Base-by-base conservation (phyloP, 345 rosid genomes). In the Citrus trifoliata region DNA sequence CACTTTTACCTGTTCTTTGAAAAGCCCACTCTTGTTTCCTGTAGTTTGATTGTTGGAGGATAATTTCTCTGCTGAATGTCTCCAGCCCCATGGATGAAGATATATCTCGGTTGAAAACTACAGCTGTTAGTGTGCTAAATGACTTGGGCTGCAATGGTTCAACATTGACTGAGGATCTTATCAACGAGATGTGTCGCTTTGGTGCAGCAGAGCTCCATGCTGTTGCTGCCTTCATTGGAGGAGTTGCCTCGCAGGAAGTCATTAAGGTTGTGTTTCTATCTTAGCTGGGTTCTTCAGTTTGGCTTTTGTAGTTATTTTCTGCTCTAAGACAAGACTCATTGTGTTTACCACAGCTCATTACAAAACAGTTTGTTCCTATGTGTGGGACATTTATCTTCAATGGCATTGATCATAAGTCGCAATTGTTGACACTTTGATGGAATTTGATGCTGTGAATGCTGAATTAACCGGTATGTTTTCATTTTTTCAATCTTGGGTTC, bases 131-230 rank as follows among this genome's bases (percentile, higher is more conserved):
- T 76, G 85, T 96, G 59, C 97, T 96, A 21, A 75, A 79, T 51
- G 98, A 96, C 83, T 79, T 93, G 85, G 98, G 97, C 27, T 94
- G 99, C 92, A 91, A 86, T 74, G 92, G 97, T 32, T 79, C 91
- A 78, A 87, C 92, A 67, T 83, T 96, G 76, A 90, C 94, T 0
- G 98, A 96, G 84, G 98, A 96, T 82, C 97, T 96, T 81, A 92
- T 94, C 80, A 89, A 81, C 76, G 98, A 96, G 89, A 94, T 94
- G 92, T 94, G 98, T 76, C 92, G 97, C 60, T 94, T 93, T 83
- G 99, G 98, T 71, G 97, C 97, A 82, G 89, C 99, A 4, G 98
- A 96, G 87, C 97, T 96, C 66, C 99, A 96, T 81, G 92, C 94
- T 1, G 97, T 96, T 37, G 93, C 97, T 80, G 98, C 99, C 30